Evolutionary conservation across 2,329 filamentous ascomycete genomes (phyloP), one percentile per base, ranked within the genome.

Genomic region (Tolypocladium ovalisporum): DNA sequence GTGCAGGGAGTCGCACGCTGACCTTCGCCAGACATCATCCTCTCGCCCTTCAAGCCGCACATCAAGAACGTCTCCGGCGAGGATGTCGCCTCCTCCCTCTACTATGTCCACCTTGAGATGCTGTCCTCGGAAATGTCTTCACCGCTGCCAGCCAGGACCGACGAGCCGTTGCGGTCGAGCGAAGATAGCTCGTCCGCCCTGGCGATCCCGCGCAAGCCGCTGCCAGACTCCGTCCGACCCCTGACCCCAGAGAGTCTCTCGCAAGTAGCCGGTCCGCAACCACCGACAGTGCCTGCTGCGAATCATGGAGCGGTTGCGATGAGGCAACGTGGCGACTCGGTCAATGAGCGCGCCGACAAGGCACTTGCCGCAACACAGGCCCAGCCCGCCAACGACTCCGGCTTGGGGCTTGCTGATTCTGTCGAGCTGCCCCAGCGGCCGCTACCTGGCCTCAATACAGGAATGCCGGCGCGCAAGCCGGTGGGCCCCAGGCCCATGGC

Each of bases 1-100:
- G 8, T 32, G 7, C 39, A 13, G 12, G 58, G 15, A 36, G 24
- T 47, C 17, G 29, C 47, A 59, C 55, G 56, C 56, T 62, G 62
- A 62, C 59, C 59, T 58, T 57, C n/a, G 52, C 6, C 42, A 94
- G 93, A 97, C 79, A 82, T 97, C 58, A 95, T 97, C 64, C 83
- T 99, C 52, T 95, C 93, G 1, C 89, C 94, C 0, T 81, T 94
- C 61, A 96, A 96, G 69, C 94, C 94, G 2, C 86, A 89, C 55
- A 80, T 87, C 47, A 96, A 94, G 70, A 93, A 90, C 59, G 90
- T 99, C 61, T 95, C 90, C 0, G 86, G 83, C 51, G 87, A 92
- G 68, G 93, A 97, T 68, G 86, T 99, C 54, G 84, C 87, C 57
- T 90, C 85, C 65, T 96, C 88, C 17, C 79, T 99, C 6, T 99